phyloP scores from a whole-genome alignment of 192 early-diverging fungal genomes.

The Linnemannia exigua region DNA sequence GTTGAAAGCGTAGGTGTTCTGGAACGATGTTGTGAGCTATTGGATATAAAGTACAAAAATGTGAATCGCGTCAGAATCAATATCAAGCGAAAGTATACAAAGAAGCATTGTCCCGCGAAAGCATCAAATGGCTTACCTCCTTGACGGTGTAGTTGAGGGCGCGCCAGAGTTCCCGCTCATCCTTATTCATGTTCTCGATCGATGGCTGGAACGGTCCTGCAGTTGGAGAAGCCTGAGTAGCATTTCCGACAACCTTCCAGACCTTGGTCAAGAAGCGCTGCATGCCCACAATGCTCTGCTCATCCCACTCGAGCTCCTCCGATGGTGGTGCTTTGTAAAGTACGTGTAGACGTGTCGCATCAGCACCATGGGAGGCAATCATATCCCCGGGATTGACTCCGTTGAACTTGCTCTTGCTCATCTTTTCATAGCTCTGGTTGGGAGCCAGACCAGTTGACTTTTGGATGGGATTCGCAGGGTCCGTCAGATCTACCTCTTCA shows the following conservation, averaged over 20 bases:
- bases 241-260: conserved; percentile 65
- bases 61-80: background rate
- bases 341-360: conserved; percentile 88
- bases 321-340: conserved; percentile 91
- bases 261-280: conserved; percentile 84
- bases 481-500: conserved; percentile 75
- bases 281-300: conserved; percentile 92
- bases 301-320: conserved; percentile 94
- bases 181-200: conserved; percentile 51
- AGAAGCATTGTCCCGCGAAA: background rate
- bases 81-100: background rate
- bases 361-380: conserved; percentile 78
- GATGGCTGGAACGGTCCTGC: background rate
- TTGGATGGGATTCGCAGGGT: conserved; percentile 66
- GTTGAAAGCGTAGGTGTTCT: conserved; percentile 75
- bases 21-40: conserved; percentile 55
- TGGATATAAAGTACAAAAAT: background rate
- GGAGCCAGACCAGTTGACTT: conserved; percentile 72
- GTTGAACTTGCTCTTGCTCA: conserved; percentile 98
- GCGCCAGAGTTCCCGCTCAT: conserved; percentile 67
- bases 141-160: conserved; percentile 66
- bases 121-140: conserved; percentile 61
- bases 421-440: conserved; percentile 86
- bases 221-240: conserved; percentile 14
- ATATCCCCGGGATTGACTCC: conserved; percentile 88